These are phyloP conservation scores for Brasenia schreberi DNA, from an alignment of 164 flowering plant species.

Conservation along the genomic window DNA sequence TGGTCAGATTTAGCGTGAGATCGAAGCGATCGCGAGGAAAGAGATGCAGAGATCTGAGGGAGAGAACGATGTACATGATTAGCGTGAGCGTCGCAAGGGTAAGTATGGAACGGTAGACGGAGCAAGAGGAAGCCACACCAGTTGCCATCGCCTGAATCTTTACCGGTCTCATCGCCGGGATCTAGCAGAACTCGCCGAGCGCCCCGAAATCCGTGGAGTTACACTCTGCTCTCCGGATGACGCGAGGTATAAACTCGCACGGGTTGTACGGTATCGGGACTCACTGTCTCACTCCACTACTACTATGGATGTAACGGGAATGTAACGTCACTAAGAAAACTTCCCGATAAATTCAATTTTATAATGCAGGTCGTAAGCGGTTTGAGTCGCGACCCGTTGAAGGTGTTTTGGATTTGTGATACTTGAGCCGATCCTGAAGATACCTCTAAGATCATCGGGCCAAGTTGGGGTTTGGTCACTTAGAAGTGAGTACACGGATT, in stretches of 20 bases:
- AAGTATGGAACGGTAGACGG: slow-evolving; percentile 43
- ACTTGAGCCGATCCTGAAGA: too few species aligned
- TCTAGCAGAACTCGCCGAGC: neutral
- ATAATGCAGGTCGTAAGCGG: too few species aligned
- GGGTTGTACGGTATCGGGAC: too few species aligned
- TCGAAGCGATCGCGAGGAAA: slow-evolving; percentile 9
- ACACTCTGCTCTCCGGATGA: neutral
- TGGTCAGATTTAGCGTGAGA: neutral
- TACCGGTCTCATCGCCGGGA: neutral
- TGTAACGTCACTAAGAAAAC: too few species aligned
- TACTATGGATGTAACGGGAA: too few species aligned
- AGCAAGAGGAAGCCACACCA: slow-evolving; percentile 5
- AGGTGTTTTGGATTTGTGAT: too few species aligned
- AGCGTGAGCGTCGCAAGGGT: slow-evolving; percentile 48
- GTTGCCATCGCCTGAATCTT: neutral
- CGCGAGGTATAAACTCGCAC: neutral
- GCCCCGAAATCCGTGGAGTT: neutral
- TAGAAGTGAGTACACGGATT: too few species aligned
- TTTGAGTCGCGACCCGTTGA: too few species aligned
- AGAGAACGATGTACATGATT: slow-evolving; percentile 45
- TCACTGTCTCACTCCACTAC: neutral
- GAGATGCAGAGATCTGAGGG: slow-evolving; percentile 40
- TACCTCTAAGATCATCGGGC: too few species aligned
- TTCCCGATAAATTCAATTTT: too few species aligned
- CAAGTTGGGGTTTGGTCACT: too few species aligned